These are phyloP conservation scores for Auriscalpium vulgare DNA, from an alignment of 768 basidiomycete species.

Conservation along the genomic window DNA sequence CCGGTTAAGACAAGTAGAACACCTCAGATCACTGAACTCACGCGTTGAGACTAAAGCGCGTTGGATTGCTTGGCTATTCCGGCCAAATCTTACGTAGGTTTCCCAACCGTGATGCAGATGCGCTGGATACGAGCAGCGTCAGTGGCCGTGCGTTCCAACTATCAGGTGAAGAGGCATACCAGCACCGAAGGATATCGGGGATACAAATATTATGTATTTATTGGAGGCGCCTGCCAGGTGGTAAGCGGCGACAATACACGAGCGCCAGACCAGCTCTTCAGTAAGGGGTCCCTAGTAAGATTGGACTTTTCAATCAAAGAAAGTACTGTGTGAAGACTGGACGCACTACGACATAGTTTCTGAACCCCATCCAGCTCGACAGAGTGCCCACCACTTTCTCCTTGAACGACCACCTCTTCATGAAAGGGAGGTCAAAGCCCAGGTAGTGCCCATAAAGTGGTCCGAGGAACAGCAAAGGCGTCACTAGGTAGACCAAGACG, in stretches of 20 bases:
- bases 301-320: not conserved
- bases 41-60: constrained; percentile 49
- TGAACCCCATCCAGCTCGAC: constrained; percentile 46
- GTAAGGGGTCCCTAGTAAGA: constrained; percentile 73
- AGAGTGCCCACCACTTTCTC: constrained; percentile 33
- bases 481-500: constrained; percentile 47
- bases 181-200: constrained; percentile 83
- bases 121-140: constrained; percentile 36
- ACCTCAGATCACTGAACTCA: constrained; percentile 24
- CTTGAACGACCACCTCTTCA: constrained; percentile 39
- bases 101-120: constrained; percentile 94
- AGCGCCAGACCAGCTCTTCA: constrained; percentile 88
- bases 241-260: constrained; percentile 72
- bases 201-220: constrained; percentile 61
- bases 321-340: too few species aligned
- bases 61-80: constrained; percentile 53
- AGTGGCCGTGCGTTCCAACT: too few species aligned
- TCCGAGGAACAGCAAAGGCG: constrained; percentile 69
- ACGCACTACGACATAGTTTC: constrained; percentile 61
- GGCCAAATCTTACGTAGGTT: constrained; percentile 65
- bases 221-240: constrained; percentile 53
- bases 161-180: constrained; percentile 39
- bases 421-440: constrained; percentile 43
- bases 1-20: not conserved
- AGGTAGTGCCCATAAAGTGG: constrained; percentile 59